phyloP scores from a whole-genome alignment of 2,329 filamentous ascomycete genomes.

The Colletotrichum melonis region DNA sequence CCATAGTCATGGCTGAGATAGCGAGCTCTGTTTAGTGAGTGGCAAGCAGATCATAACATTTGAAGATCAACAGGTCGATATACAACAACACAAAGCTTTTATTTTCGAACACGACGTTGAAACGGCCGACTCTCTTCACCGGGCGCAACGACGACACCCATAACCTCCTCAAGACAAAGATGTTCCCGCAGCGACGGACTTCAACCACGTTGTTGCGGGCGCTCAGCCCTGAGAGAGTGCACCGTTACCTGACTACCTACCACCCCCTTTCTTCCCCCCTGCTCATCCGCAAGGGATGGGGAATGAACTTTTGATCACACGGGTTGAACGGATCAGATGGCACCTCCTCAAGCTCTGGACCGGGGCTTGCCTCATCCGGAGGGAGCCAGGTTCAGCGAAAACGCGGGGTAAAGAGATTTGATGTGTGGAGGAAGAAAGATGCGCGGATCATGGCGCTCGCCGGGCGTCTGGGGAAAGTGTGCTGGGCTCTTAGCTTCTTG shows the following conservation, averaged over 20 bases:
- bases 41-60: not conserved
- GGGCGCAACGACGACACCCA: not conserved
- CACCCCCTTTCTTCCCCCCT: not conserved
- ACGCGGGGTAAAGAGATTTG: not conserved
- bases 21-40: not conserved
- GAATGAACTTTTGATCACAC: conserved; percentile 12
- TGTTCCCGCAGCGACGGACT: conserved; percentile 2
- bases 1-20: not conserved
- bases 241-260: conserved; percentile 30
- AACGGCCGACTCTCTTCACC: not conserved
- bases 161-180: not conserved
- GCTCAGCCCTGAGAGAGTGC: conserved; percentile 24
- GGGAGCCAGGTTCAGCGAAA: conserved; percentile 9
- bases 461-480: not conserved
- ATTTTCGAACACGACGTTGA: not conserved
- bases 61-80: not conserved
- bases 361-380: conserved; percentile 3
- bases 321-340: conserved; percentile 13
- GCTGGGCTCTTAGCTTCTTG: not conserved
- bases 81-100: not conserved
- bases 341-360: conserved; percentile 8
- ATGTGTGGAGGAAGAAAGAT: not conserved
- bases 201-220: conserved; percentile 33
- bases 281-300: not conserved
- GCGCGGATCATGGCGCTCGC: not conserved